phyloP scores from a whole-genome alignment of 768 basidiomycete species.

The Inosperma sp. region DNA sequence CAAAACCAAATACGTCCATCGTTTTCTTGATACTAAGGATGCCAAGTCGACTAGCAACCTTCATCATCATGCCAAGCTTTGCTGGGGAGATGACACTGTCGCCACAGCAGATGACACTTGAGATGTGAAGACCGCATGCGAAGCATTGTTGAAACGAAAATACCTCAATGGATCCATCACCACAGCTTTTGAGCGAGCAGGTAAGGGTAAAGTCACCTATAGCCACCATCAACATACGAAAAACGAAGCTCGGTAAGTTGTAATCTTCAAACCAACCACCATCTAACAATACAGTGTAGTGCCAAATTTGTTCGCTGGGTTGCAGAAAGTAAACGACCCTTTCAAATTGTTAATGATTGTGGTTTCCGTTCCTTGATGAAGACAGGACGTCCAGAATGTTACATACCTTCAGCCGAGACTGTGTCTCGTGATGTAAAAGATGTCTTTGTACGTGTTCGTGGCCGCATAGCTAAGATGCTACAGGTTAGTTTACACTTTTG shows the following conservation, averaged over 20 bases:
- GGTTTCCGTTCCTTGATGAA: too few relatives aligned
- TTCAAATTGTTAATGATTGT: too few relatives aligned
- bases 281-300: not conserved
- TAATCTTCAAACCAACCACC: not conserved
- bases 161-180: conserved; percentile 10
- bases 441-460: not conserved
- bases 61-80: conserved; percentile 22
- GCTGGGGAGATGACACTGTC: conserved; percentile 28
- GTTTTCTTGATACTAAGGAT: conserved; percentile 8
- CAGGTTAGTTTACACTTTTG: not conserved
- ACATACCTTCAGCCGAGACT: too few relatives aligned
- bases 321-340: too few relatives aligned
- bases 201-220: too few relatives aligned
- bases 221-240: conserved; percentile 21
- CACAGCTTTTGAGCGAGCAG: too few relatives aligned
- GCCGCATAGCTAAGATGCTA: not conserved
- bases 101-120: too few relatives aligned
- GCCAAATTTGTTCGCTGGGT: too few relatives aligned
- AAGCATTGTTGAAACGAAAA: conserved; percentile 3
- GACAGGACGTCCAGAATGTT: too few relatives aligned
- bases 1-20: not conserved
- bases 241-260: conserved; percentile 17
- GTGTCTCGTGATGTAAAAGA: conserved; percentile 2
- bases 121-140: conserved; percentile 6
- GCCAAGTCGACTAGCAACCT: too few relatives aligned